Evolutionary conservation across 2,329 filamentous ascomycete species (phyloP).

Genomic region (Aspergillus luchuensis): DNA sequence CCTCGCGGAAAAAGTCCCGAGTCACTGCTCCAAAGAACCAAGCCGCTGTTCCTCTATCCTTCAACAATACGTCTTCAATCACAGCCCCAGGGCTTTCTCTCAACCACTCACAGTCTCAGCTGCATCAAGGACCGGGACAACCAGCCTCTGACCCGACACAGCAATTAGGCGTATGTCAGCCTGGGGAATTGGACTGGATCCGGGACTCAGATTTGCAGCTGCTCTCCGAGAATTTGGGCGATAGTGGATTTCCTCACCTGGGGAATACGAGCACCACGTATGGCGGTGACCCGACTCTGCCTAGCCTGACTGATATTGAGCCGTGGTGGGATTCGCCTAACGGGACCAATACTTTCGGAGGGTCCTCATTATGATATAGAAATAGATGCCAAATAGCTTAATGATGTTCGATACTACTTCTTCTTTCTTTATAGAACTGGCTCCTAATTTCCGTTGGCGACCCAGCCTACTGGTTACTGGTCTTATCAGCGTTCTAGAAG

Average conservation of each 20-base stretch:
- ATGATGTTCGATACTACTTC: not conserved
- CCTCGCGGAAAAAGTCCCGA: constrained; percentile 30
- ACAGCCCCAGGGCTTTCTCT: not conserved
- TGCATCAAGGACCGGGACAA: not conserved
- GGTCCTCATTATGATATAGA: constrained; percentile 20
- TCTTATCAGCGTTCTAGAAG: too few relatives aligned
- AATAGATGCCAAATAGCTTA: not conserved
- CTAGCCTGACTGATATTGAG: constrained; percentile 31
- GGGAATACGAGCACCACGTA: constrained; percentile 11
- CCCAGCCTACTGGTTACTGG: too few relatives aligned
- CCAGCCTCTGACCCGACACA: constrained; percentile 13
- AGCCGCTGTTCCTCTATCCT: constrained; percentile 3
- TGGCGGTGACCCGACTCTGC: constrained; percentile 17
- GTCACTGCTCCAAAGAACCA: constrained; percentile 12
- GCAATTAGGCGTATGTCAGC: constrained; percentile 17
- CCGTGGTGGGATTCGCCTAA: constrained; percentile 35
- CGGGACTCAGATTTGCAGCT: constrained; percentile 30
- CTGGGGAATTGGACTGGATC: constrained; percentile 34
- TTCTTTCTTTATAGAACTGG: too few relatives aligned
- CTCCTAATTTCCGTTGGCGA: too few relatives aligned
- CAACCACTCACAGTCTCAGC: constrained; percentile 10
- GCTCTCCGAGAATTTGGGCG: constrained; percentile 24
- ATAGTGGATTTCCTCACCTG: constrained; percentile 24
- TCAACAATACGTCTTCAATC: constrained; percentile 1
- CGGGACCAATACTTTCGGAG: constrained; percentile 20